Evolutionary conservation across 371 early-diverging fungal genomes (phyloP), one percentile per base, ranked within the genome.

Genomic region (Mucor plumbeus): DNA sequence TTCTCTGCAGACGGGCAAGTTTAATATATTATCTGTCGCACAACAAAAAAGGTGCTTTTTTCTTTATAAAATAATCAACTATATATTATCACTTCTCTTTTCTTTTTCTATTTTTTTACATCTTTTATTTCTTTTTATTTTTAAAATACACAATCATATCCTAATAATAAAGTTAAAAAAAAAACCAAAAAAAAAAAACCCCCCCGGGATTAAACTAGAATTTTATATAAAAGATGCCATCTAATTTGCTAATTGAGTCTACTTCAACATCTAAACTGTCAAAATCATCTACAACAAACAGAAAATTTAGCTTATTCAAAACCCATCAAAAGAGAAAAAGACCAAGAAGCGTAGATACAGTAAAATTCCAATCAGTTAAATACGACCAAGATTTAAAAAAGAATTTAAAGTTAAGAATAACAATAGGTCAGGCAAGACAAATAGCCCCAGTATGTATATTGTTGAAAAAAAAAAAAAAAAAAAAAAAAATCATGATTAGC

Each of bases 1-100:
- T 90, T 89, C 71, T 82, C 75, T 47, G 77, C 79, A 31, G 84
- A 80, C 67, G 74, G 67, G 26, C 83, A 83, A 69, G 83, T 83
- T 14, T 83, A 78, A 71, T 21, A 35, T 38, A 38, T 38, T 38
- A 31, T 11, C 53, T 56, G 56, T 56, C 36, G 56, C 56, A 56
- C 56, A 56, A n/a, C n/a, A n/a, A n/a, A 56, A 31, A 53, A 19
- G 47, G 47, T 17, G 50, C 50, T 21, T 19, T 17, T 21, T 50
- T 9, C 21, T 50, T 19, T 5, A 11, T 19, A 14, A 53, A 53
- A 41, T 31, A 53, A 53, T 31, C 13, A 31, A 53, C 10, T 19
- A 17, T 39, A 35, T 58, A n/a, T 40, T 26, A 13, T 39, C 17
- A 17, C 26, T 3, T 59, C 40, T 59, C 19, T 40, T 11, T 40